Evolutionary conservation across 164 flowering plant species (phyloP), one percentile per base, ranked within the genome.

Genomic region (Aristolochia fimbriata): DNA sequence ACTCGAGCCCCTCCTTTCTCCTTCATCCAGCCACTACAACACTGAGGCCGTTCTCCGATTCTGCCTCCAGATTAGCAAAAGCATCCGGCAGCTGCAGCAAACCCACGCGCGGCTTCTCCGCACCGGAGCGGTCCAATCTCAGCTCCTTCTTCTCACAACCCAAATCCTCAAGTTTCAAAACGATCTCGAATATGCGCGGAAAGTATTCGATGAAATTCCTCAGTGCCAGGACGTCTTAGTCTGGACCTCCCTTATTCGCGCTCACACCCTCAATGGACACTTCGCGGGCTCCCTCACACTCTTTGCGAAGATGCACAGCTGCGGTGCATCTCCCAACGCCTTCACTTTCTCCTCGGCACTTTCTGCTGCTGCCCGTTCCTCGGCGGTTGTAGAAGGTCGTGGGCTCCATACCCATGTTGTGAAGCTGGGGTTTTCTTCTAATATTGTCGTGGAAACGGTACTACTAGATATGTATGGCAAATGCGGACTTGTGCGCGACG

Each of bases 391-490:
- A 41, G 62, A 65, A 51, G 68, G 68, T 12, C 23, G 14, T 16
- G 58, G 52, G 51, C 21, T 48, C 19, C 62, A 59, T 25, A 17
- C 16, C 27, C 68, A 11, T 4, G 24, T 65, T 14, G 16, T 58
- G n/a, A 59, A 51, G 25, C 52, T 65, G 0, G 78, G 81, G 5
- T 64, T 61, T 16, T 37, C 62, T 15, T 63, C 30, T 1, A 72
- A 75, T 57, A 71, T 62, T 2, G 70, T 74, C 31, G 82, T 78
- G 13, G 75, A 73, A 23, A 74, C 79, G 17, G 69, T 79, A 20
- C 67, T 81, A 13, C 55, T 78, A n/a, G 73, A 72, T 48, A 55
- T 73, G 70, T 78, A 76, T 43, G 47, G 70, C 1, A 14, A 64
- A 24, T 31, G 67, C 12, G 59, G 65, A 2, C 23, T 23, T 22